Evolutionary conservation across 345 rosid genomes (phyloP).

Genomic region (Raphanus sativus): DNA sequence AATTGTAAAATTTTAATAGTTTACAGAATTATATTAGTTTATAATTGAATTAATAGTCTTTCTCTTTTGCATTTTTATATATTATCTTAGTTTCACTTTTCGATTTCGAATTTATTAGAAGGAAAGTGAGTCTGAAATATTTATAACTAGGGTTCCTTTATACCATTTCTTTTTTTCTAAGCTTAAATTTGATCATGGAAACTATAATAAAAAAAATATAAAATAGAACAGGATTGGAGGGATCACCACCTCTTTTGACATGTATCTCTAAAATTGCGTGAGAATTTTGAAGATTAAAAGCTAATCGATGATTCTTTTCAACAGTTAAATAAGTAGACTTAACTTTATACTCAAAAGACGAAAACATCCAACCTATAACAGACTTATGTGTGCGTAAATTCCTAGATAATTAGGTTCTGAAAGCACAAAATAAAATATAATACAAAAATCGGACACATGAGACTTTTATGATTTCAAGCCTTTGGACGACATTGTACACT

Average conservation of each 20-base stretch:
- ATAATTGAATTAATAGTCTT: not conserved
- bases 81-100: not conserved
- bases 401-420: not conserved
- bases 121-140: slow-evolving; percentile 14
- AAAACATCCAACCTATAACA: not conserved
- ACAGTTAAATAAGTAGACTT: not conserved
- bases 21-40: not conserved
- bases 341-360: not conserved
- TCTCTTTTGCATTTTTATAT: not conserved
- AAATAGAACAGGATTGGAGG: not conserved
- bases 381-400: not conserved
- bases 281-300: not conserved
- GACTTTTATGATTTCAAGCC: not conserved
- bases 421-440: not conserved
- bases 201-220: not conserved
- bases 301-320: not conserved
- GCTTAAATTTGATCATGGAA: slow-evolving; percentile 22
- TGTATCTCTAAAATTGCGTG: not conserved
- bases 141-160: not conserved
- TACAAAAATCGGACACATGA: not conserved
- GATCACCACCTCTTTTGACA: not conserved
- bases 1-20: not conserved
- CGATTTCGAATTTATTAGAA: slow-evolving; percentile 4
- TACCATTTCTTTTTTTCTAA: not conserved
- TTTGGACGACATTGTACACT: slow-evolving; percentile 14